Evolutionary conservation across 2,329 filamentous ascomycete species (phyloP).

Genomic region (Myotisia sp.): DNA sequence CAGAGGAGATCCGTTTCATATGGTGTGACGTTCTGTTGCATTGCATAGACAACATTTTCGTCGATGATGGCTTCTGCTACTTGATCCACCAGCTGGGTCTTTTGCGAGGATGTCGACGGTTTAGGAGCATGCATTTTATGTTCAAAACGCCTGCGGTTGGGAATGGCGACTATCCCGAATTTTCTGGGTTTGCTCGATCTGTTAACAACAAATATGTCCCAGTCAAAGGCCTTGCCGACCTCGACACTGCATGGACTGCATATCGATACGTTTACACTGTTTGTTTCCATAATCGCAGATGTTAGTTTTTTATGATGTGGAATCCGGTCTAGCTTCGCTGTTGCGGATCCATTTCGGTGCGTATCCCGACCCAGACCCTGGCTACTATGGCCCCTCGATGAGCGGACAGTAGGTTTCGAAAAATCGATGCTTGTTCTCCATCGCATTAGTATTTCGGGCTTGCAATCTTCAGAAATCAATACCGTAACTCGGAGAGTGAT

Average conservation of each 20-base stretch:
- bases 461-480: slow-evolving; percentile 27
- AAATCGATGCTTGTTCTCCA: slow-evolving; percentile 38
- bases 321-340: not conserved
- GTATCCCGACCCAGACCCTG: slow-evolving; percentile 33
- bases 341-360: slow-evolving; percentile 14
- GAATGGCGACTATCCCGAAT: slow-evolving; percentile 41
- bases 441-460: slow-evolving; percentile 33
- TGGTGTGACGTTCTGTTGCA: slow-evolving; percentile 36
- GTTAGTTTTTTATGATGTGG: not conserved
- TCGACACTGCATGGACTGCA: slow-evolving; percentile 36
- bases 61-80: slow-evolving; percentile 42
- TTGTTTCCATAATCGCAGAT: slow-evolving; percentile 25
- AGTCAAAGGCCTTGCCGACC: slow-evolving; percentile 40
- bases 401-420: slow-evolving; percentile 34
- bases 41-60: slow-evolving; percentile 42
- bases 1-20: slow-evolving; percentile 41
- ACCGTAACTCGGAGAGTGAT: slow-evolving; percentile 34
- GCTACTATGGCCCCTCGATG: slow-evolving; percentile 29
- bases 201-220: slow-evolving; percentile 47
- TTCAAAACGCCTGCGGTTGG: slow-evolving; percentile 33
- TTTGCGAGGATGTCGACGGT: slow-evolving; percentile 30
- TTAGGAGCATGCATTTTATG: slow-evolving; percentile 29
- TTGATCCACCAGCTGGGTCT: slow-evolving; percentile 21
- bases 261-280: slow-evolving; percentile 43
- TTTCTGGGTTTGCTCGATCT: slow-evolving; percentile 39